Percentiles rank a stretch among this genome's conserved stretches.
Conservation (phyloP, 495 filamentous ascomycete genomes). For the Clavariopsis aquatica region DNA sequence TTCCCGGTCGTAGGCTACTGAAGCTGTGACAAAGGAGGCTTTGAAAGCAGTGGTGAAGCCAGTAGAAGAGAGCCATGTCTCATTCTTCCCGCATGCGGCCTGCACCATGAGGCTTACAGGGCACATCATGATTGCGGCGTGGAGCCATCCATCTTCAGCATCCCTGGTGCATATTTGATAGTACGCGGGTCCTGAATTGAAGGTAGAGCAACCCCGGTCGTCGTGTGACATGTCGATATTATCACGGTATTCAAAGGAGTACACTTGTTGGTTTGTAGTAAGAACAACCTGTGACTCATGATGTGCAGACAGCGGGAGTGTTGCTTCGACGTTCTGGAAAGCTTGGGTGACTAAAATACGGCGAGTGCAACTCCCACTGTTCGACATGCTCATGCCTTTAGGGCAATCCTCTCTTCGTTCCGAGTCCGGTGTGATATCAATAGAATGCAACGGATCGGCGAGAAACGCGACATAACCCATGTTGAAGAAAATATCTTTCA, state of each 20-base stretch:
- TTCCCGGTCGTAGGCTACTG: conserved; percentile 22
- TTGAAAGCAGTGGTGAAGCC: conserved; percentile 18
- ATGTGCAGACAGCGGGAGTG: neutral
- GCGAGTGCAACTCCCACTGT: conserved; percentile 11
- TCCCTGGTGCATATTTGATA: conserved; percentile 16
- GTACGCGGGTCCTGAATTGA: conserved; percentile 15
- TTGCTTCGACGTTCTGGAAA: conserved; percentile 20
- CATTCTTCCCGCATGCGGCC: neutral
- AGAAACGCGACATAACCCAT: conserved; percentile 22
- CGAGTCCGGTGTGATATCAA: conserved; percentile 13
- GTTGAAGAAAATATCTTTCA: conserved; percentile 33
- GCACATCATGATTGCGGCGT: conserved; percentile 15
- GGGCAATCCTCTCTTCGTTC: neutral
- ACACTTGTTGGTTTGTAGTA: conserved; percentile 20
- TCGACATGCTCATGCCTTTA: conserved; percentile 6
- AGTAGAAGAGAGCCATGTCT: conserved; percentile 1
- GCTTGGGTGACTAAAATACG: conserved; percentile 16
- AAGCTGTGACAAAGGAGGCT: conserved; percentile 24
- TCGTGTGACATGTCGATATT: conserved; percentile 12
- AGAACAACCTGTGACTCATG: conserved; percentile 5
- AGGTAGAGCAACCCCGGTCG: neutral
- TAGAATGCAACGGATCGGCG: conserved; percentile 14
- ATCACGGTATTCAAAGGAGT: conserved; percentile 21
- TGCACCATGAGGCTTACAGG: conserved; percentile 4
- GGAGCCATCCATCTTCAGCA: conserved; percentile 1